These are phyloP conservation scores for Ophiognomonia clavigignenti-juglandacearum DNA, from an alignment of 2,329 filamentous ascomycete genomes.

Conservation along the genomic window DNA sequence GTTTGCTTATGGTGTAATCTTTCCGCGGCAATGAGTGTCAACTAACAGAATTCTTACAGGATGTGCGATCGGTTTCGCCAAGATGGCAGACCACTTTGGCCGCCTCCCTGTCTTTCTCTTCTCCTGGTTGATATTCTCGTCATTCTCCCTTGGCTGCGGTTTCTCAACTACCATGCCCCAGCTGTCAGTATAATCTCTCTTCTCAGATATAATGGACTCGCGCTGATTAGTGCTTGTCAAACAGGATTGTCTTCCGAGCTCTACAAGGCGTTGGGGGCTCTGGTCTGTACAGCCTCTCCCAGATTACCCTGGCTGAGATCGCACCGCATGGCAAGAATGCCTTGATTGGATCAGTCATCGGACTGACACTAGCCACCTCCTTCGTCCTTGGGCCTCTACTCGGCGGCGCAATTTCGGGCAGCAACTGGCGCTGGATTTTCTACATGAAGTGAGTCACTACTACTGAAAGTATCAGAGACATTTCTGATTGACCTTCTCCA, in stretches of 20 bases:
- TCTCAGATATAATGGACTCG: not conserved
- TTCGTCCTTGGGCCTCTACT: slow-evolving; percentile 56
- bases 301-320: slow-evolving; percentile 53
- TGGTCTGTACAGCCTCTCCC: slow-evolving; percentile 55
- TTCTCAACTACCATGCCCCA: slow-evolving; percentile 44
- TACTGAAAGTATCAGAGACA: not conserved
- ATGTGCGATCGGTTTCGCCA: slow-evolving; percentile 54
- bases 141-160: slow-evolving; percentile 51
- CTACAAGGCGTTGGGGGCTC: slow-evolving; percentile 59
- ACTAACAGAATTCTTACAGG: slow-evolving; percentile 27
- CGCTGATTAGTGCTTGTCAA: slow-evolving; percentile 11
- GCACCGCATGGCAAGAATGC: slow-evolving; percentile 48
- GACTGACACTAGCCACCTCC: slow-evolving; percentile 50
- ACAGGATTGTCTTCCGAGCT: slow-evolving; percentile 52
- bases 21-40: not conserved
- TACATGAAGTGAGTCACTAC: slow-evolving; percentile 47
- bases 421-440: slow-evolving; percentile 56
- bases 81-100: slow-evolving; percentile 56
- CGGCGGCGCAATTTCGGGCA: slow-evolving; percentile 51
- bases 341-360: slow-evolving; percentile 50
- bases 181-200: slow-evolving; percentile 34
- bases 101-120: slow-evolving; percentile 42
- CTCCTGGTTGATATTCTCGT: slow-evolving; percentile 51
- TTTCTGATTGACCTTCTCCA: no score
- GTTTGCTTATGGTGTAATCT: no score